phyloP scores from a whole-genome alignment of 441 rosid species.

The Gossypium schwendimanii region DNA sequence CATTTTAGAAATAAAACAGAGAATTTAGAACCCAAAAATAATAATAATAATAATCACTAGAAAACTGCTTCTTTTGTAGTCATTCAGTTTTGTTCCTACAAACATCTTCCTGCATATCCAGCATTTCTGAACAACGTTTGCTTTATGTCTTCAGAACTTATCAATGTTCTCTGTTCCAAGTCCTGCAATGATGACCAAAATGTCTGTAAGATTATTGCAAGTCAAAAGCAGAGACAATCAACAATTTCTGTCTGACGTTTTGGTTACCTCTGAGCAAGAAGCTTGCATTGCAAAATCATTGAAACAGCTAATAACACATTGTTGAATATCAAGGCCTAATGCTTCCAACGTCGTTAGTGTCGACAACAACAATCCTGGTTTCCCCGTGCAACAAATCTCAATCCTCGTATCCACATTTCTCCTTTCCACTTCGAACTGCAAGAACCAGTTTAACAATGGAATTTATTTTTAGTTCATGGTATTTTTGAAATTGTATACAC shows the following conservation, averaged over 20 bases:
- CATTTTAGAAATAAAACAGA: constrained; percentile 16
- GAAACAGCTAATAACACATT: constrained; percentile 87
- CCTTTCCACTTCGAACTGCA: constrained; percentile 73
- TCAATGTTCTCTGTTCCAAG: constrained; percentile 39
- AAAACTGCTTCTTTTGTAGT: constrained; percentile 1
- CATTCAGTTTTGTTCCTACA: constrained; percentile 27
- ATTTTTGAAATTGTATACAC: not conserved
- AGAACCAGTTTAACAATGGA: not conserved
- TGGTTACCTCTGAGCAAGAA: constrained; percentile 70
- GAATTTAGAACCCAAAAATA: constrained; percentile 3
- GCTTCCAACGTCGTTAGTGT: constrained; percentile 73
- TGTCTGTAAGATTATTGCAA: not conserved
- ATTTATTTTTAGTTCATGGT: constrained; percentile 3
- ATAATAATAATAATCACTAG: not conserved
- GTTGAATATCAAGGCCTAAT: constrained; percentile 84
- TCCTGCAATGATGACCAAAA: constrained; percentile 24
- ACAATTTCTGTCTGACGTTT: not conserved
- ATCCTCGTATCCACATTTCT: constrained; percentile 50
- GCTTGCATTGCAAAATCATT: constrained; percentile 88
- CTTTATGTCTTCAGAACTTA: constrained; percentile 68
- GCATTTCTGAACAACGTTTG: constrained; percentile 81
- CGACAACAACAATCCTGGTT: constrained; percentile 72
- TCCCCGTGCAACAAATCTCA: constrained; percentile 66
- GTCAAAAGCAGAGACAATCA: not conserved
- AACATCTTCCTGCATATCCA: constrained; percentile 87